These are phyloP conservation scores for Garcia nutans DNA, from an alignment of 345 rosid genomes.

Conservation along the genomic window DNA sequence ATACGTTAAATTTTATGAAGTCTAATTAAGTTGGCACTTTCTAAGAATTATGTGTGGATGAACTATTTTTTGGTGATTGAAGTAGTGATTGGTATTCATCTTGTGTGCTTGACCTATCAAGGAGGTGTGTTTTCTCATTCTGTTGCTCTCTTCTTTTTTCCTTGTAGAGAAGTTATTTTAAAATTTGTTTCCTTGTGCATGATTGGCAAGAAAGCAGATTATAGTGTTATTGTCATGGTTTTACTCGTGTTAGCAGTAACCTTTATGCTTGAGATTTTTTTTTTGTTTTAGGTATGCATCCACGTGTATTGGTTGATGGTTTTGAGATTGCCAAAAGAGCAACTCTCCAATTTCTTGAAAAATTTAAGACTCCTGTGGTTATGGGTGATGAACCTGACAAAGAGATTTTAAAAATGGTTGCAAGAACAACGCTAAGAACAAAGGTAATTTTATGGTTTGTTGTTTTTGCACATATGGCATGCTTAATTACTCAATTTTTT, in stretches of 20 bases:
- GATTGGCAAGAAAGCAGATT: too few species aligned
- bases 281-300: constrained; percentile 79
- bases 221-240: too few species aligned
- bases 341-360: constrained; percentile 85
- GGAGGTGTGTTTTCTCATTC: neutral
- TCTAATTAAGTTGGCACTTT: neutral
- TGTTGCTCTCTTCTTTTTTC: neutral
- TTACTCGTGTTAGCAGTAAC: neutral
- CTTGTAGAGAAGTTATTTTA: neutral
- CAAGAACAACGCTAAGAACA: constrained; percentile 88
- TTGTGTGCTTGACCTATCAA: neutral
- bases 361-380: constrained; percentile 90
- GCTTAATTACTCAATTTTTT: neutral
- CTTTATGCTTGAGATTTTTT: neutral
- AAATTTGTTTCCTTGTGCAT: neutral
- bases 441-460: constrained; percentile 49
- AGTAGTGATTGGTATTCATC: neutral
- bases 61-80: neutral
- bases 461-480: neutral
- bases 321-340: constrained; percentile 95
- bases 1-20: neutral
- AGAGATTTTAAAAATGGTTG: constrained; percentile 95
- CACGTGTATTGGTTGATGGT: constrained; percentile 97
- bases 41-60: neutral
- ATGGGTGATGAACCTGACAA: constrained; percentile 93